A percentile compares a stretch with the other conserved stretches of the same genome.
phyloP scores from a whole-genome alignment of 2,329 filamentous ascomycete genomes.

The Pseudogymnoascus sp. region DNA sequence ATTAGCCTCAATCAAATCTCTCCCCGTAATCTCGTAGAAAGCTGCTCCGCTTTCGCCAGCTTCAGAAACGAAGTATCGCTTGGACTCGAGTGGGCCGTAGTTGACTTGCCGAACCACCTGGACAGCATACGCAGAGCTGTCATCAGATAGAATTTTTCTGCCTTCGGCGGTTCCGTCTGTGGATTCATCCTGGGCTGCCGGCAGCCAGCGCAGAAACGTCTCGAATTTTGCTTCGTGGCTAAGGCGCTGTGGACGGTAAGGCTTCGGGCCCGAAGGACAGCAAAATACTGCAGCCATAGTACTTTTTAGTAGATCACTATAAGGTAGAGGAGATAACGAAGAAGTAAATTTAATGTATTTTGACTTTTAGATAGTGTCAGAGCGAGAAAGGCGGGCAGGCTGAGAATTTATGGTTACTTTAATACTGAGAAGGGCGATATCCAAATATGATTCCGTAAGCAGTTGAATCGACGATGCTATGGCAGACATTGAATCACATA shows the following conservation, averaged over 20 bases:
- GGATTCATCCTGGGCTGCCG: neutral
- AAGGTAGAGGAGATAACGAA: neutral
- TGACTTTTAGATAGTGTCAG: neutral
- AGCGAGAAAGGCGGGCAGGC: neutral
- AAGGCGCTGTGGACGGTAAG: neutral
- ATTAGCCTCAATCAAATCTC: slow-evolving; percentile 34
- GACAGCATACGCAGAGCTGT: slow-evolving; percentile 24
- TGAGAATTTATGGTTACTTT: neutral
- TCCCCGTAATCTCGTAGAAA: slow-evolving; percentile 32
- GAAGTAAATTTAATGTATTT: neutral
- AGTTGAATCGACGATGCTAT: neutral
- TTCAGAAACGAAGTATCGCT: slow-evolving; percentile 34
- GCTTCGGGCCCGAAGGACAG: neutral
- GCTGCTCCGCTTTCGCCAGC: slow-evolving; percentile 1
- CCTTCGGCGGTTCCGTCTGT: neutral
- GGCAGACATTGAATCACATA: neutral
- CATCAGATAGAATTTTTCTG: neutral
- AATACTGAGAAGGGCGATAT: neutral
- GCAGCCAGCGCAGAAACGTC: slow-evolving; percentile 4
- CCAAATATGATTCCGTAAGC: neutral
- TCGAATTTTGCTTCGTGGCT: slow-evolving; percentile 4
- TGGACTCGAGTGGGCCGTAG: slow-evolving; percentile 37
- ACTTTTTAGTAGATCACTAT: neutral
- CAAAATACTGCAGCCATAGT: slow-evolving; percentile 10
- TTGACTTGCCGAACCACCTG: slow-evolving; percentile 40